Evolutionary conservation across 495 filamentous ascomycete genomes (phyloP).

Genomic region (Penicillium mononematosum): DNA sequence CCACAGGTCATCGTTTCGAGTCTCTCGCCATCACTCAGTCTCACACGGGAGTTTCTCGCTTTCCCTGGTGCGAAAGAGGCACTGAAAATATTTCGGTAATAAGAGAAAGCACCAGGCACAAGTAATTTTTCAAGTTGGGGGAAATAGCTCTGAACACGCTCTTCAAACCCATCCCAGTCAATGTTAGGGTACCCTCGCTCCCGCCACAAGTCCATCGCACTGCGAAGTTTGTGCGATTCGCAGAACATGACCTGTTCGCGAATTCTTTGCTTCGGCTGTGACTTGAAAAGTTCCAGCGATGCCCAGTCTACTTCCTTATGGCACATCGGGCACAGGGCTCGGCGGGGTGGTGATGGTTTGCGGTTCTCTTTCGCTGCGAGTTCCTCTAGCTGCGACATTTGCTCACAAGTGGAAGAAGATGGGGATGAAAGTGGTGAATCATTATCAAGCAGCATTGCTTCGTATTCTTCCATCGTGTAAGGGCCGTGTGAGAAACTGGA

Average conservation of each 20-base stretch:
- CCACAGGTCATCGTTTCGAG: slow-evolving; percentile 59
- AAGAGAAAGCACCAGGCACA: slow-evolving; percentile 51
- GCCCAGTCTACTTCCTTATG: slow-evolving; percentile 55
- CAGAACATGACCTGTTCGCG: slow-evolving; percentile 69
- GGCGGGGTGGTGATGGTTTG: slow-evolving; percentile 1
- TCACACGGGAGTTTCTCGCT: slow-evolving; percentile 59
- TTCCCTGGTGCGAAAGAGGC: slow-evolving; percentile 58
- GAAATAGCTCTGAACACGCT: slow-evolving; percentile 59
- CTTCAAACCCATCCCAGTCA: slow-evolving; percentile 67
- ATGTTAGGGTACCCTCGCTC: slow-evolving; percentile 72
- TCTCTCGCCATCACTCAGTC: slow-evolving; percentile 31
- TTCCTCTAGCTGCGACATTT: background rate
- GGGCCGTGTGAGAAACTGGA: slow-evolving; percentile 30
- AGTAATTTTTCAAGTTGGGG: slow-evolving; percentile 57
- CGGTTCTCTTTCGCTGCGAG: background rate
- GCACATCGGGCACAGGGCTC: slow-evolving; percentile 66
- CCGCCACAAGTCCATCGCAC: slow-evolving; percentile 61
- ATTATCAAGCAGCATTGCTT: slow-evolving; percentile 5
- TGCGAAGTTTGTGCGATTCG: slow-evolving; percentile 59
- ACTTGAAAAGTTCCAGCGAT: slow-evolving; percentile 48
- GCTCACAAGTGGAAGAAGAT: background rate
- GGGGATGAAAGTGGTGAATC: slow-evolving; percentile 19
- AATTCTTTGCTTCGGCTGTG: slow-evolving; percentile 53
- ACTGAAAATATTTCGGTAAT: slow-evolving; percentile 61
- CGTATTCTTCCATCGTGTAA: slow-evolving; percentile 9